Evolutionary conservation across 345 rosid genomes (phyloP).

Genomic region (Eucalyptus tenuipes): DNA sequence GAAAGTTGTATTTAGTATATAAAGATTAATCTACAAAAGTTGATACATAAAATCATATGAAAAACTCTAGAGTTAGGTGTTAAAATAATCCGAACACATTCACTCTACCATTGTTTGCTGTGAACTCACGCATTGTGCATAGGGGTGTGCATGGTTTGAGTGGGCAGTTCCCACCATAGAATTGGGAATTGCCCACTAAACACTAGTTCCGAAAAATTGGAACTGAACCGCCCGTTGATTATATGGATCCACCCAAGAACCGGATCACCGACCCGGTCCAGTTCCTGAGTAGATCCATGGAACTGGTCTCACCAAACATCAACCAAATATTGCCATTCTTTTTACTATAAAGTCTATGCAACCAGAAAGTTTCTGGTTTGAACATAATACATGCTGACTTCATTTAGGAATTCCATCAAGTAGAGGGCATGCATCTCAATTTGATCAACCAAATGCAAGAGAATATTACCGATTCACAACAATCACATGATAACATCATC

Average conservation of each 20-base stretch:
- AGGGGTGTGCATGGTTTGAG: neutral
- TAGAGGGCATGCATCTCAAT: neutral
- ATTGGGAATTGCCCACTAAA: rapidly evolving
- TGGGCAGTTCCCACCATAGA: neutral
- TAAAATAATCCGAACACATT: neutral
- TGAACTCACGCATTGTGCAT: neutral
- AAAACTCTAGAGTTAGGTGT: neutral
- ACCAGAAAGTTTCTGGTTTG: neutral
- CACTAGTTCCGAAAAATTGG: rapidly evolving
- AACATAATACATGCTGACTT: neutral
- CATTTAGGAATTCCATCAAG: neutral
- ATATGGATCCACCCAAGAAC: rapidly evolving
- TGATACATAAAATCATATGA: neutral
- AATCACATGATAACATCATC: neutral
- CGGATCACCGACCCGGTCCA: rapidly evolving
- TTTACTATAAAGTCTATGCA: neutral
- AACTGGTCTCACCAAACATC: neutral
- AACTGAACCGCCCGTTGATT: rapidly evolving
- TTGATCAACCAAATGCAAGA: neutral
- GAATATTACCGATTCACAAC: neutral
- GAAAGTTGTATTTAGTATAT: neutral
- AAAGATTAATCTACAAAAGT: neutral
- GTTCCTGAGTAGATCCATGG: neutral
- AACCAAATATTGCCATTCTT: too few species aligned
- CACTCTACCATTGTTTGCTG: neutral